Conservation (phyloP, 192 early-diverging fungal genomes). For the Linnemannia hyalina region DNA sequence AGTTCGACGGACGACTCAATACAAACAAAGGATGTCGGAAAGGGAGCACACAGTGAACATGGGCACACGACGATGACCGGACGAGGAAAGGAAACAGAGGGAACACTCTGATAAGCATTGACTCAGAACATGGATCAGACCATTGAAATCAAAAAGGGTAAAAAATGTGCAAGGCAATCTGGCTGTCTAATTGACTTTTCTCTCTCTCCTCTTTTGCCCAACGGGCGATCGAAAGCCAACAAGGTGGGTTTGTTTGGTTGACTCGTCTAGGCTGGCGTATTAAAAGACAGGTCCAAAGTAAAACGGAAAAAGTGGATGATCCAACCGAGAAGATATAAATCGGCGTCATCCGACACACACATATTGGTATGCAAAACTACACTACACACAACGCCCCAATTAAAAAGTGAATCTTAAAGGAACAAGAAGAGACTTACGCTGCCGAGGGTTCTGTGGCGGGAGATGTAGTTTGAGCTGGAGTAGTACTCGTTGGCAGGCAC, state of each 20-base stretch:
- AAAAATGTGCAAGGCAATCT: neutral
- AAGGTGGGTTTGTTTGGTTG: neutral
- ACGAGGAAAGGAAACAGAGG: neutral
- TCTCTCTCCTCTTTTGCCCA: neutral
- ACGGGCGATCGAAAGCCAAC: neutral
- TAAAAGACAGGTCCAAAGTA: neutral
- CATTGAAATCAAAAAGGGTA: neutral
- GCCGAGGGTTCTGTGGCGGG: conserved; percentile 36
- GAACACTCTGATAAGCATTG: neutral
- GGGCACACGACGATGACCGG: neutral
- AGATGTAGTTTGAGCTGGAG: conserved; percentile 42
- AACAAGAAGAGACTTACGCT: conserved; percentile 29
- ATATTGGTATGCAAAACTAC: neutral
- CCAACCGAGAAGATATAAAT: neutral
- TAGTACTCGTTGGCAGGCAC: conserved; percentile 50
- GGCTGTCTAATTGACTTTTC: too few species aligned
- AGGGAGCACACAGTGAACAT: neutral
- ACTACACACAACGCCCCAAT: too few species aligned
- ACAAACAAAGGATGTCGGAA: too few species aligned
- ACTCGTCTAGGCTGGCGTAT: neutral
- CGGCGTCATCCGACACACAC: too few species aligned
- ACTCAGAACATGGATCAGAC: conserved; percentile 1
- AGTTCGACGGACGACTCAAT: neutral
- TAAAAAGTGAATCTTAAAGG: neutral
- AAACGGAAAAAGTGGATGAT: neutral